phyloP scores from a whole-genome alignment of 352 stramenopile genomes.

The Globisporangium nagaii region DNA sequence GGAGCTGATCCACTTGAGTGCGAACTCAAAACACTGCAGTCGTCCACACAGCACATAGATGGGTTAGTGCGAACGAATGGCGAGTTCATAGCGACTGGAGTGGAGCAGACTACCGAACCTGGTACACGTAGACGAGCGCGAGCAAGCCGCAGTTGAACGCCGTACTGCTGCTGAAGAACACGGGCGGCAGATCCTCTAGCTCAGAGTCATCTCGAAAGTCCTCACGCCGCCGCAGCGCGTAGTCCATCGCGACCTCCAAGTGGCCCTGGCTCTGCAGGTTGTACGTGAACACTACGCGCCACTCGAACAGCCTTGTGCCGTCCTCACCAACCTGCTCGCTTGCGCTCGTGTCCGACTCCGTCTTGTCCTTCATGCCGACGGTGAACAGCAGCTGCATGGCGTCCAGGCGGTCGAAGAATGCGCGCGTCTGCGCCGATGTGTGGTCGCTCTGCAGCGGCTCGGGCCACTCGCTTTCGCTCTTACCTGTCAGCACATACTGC shows the following conservation, averaged over 20 bases:
- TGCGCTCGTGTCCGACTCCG: background rate
- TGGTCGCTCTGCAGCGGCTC: constrained; percentile 27
- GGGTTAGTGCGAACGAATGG: background rate
- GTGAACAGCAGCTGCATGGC: constrained; percentile 56
- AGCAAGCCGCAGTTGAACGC: constrained; percentile 43
- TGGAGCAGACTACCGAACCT: constrained; percentile 38
- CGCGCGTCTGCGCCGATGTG: constrained; percentile 26
- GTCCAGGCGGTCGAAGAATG: constrained; percentile 64
- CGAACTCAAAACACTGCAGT: constrained; percentile 34
- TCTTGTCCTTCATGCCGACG: constrained; percentile 38
- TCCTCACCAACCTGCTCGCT: background rate
- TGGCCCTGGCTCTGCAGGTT: constrained; percentile 68
- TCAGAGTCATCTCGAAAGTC: constrained; percentile 4
- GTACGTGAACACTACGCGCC: constrained; percentile 60
- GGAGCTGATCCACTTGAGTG: constrained; percentile 32
- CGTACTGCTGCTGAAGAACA: constrained; percentile 41
- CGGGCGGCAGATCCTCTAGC: constrained; percentile 26
- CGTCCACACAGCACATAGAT: background rate
- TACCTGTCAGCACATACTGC: constrained; percentile 39
- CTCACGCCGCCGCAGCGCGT: constrained; percentile 21
- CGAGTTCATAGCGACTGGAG: too few relatives aligned
- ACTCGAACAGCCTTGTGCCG: constrained; percentile 41
- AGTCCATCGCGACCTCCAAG: constrained; percentile 59
- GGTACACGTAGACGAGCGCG: constrained; percentile 32
- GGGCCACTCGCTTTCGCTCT: constrained; percentile 44